phyloP scores from a whole-genome alignment of 257 asterid species.

The Schizonepeta tenuifolia region DNA sequence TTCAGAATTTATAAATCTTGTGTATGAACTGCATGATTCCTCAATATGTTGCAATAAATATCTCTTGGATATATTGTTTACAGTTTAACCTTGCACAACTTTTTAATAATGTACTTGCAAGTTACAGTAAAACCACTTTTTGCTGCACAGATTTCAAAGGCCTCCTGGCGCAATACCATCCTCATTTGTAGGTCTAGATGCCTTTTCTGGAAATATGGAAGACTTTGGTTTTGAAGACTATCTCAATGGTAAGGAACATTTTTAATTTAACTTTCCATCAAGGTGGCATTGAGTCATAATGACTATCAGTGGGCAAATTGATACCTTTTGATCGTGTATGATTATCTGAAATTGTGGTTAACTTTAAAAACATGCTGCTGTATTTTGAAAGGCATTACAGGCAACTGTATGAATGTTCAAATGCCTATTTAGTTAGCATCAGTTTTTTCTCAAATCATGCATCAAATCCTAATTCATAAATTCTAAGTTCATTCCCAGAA shows the following conservation, averaged over 20 bases:
- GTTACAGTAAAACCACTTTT: conserved; percentile 10
- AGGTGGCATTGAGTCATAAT: neutral
- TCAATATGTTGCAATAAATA: conserved; percentile 14
- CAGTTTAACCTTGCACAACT: conserved; percentile 6
- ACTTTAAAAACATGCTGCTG: conserved; percentile 2
- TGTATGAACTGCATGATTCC: neutral
- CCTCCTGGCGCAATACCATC: conserved; percentile 87
- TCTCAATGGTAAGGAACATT: conserved; percentile 60
- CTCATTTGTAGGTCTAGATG: conserved; percentile 84
- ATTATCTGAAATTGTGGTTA: neutral
- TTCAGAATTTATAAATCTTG: neutral
- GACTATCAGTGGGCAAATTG: neutral
- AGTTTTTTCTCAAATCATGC: neutral
- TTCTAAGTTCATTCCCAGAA: neutral
- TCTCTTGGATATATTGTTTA: conserved; percentile 15
- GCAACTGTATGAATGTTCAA: neutral
- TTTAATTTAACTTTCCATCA: neutral
- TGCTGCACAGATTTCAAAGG: conserved; percentile 75
- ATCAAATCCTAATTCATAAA: neutral
- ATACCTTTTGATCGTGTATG: conserved; percentile 3
- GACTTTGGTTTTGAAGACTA: conserved; percentile 81
- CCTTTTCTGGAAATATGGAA: conserved; percentile 75
- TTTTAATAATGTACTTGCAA: neutral
- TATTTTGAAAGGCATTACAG: neutral
- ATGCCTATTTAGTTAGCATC: neutral